These are phyloP conservation scores for Cladophialophora chaetospira DNA, from an alignment of 2,329 filamentous ascomycete species.

Conservation along the genomic window DNA sequence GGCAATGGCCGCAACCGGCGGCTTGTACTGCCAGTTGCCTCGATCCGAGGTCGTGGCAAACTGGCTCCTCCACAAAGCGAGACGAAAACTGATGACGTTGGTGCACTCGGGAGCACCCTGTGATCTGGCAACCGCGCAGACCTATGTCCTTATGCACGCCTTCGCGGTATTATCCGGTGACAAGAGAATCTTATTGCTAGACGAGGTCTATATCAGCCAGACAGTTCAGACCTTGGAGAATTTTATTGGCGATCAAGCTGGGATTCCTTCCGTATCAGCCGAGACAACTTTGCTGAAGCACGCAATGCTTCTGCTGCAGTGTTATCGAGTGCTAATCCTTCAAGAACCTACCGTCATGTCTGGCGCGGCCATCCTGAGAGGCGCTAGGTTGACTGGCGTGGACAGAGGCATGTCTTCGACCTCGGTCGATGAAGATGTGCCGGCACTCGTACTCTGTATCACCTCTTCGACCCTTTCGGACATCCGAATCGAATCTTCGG, in stretches of 20 bases:
- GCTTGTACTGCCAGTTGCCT: background rate
- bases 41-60: background rate
- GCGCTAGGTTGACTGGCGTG: background rate
- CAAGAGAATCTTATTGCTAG: background rate
- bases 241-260: background rate
- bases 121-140: background rate
- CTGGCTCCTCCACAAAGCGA: background rate
- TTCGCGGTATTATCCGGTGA: conserved; percentile 8
- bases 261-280: background rate
- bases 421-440: too few species aligned
- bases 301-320: conserved; percentile 4
- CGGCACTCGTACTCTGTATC: background rate
- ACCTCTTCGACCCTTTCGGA: background rate
- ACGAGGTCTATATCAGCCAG: background rate
- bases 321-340: conserved; percentile 14
- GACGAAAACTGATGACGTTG: background rate
- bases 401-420: background rate
- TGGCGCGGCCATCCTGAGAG: background rate
- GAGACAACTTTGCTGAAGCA: background rate
- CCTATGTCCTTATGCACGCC: conserved; percentile 4
- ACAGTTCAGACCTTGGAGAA: background rate
- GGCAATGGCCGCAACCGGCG: conserved; percentile 4
- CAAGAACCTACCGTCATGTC: conserved; percentile 1
- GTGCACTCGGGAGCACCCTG: background rate
- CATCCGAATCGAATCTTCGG: background rate